Evolutionary conservation across 2,329 filamentous ascomycete species (phyloP).

Genomic region (Bimuria novae-zelandiae): DNA sequence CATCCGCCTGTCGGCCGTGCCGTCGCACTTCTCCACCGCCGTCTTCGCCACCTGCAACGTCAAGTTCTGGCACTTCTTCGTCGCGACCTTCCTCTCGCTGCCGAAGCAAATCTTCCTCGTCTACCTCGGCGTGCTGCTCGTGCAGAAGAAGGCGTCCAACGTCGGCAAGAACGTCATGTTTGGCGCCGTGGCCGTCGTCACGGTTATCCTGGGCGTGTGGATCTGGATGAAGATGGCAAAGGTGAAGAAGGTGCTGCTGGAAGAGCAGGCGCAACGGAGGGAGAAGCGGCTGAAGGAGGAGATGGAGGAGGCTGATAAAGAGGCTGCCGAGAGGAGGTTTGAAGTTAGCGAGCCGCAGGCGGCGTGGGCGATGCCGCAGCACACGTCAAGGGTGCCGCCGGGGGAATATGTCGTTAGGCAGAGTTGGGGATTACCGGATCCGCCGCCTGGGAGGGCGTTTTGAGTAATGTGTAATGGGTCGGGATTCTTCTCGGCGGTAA

Average conservation of each 20-base stretch:
- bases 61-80: slow-evolving; percentile 42
- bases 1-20: slow-evolving; percentile 41
- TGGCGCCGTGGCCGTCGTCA: slow-evolving; percentile 34
- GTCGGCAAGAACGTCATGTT: slow-evolving; percentile 38
- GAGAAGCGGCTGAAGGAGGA: slow-evolving; percentile 17
- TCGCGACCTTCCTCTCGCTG: slow-evolving; percentile 40
- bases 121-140: slow-evolving; percentile 40
- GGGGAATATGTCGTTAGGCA: background rate
- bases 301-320: slow-evolving; percentile 8
- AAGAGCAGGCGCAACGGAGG: slow-evolving; percentile 37
- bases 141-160: slow-evolving; percentile 32
- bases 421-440: background rate
- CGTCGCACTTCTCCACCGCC: slow-evolving; percentile 42
- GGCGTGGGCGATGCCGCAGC: background rate
- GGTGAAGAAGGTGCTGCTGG: slow-evolving; percentile 37
- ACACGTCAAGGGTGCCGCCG: background rate
- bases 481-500: background rate
- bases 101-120: slow-evolving; percentile 45
- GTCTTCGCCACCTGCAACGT: slow-evolving; percentile 45
- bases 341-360: slow-evolving; percentile 2
- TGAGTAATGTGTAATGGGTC: slow-evolving; percentile 4
- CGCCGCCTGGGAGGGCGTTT: background rate
- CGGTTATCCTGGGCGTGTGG: slow-evolving; percentile 36
- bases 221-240: slow-evolving; percentile 41
- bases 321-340: slow-evolving; percentile 5